Conservation (phyloP, 2,329 filamentous ascomycete genomes). For the Xenoacremonium recifei region DNA sequence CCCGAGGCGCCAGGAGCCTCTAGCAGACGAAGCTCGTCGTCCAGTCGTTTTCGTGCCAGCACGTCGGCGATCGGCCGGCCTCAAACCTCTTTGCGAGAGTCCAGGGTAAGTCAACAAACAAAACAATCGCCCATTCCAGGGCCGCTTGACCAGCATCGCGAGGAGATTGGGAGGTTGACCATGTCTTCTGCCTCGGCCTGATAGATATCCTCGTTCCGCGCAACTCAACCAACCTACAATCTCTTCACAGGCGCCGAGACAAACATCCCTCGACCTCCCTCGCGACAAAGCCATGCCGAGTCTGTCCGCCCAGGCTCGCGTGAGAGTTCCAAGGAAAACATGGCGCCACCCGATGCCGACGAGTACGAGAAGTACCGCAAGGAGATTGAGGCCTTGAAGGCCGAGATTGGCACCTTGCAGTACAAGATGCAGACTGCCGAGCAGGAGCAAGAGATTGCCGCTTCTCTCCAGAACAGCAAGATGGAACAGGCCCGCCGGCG, state of each 20-base stretch:
- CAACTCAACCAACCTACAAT: conserved; percentile 58
- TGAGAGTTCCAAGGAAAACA: conserved; percentile 60
- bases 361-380: conserved; percentile 57
- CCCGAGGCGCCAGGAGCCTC: conserved; percentile 30
- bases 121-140: background rate
- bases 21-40: conserved; percentile 28
- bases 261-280: conserved; percentile 33
- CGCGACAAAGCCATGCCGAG: conserved; percentile 41
- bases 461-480: conserved; percentile 79
- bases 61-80: conserved; percentile 36
- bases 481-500: conserved; percentile 75
- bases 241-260: conserved; percentile 55
- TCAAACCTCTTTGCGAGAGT: conserved; percentile 34
- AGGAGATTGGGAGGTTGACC: too few relatives aligned
- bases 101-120: conserved; percentile 35
- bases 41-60: conserved; percentile 34
- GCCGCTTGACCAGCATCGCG: background rate
- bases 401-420: conserved; percentile 81
- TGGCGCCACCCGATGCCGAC: conserved; percentile 57
- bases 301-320: conserved; percentile 48
- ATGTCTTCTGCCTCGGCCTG: too few relatives aligned
- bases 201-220: conserved; percentile 47
- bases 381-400: conserved; percentile 75
- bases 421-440: conserved; percentile 87
- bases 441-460: conserved; percentile 80